Evolutionary conservation across 1,284 basidiomycete genomes (phyloP).

Genomic region (Ustilago loliicola): DNA sequence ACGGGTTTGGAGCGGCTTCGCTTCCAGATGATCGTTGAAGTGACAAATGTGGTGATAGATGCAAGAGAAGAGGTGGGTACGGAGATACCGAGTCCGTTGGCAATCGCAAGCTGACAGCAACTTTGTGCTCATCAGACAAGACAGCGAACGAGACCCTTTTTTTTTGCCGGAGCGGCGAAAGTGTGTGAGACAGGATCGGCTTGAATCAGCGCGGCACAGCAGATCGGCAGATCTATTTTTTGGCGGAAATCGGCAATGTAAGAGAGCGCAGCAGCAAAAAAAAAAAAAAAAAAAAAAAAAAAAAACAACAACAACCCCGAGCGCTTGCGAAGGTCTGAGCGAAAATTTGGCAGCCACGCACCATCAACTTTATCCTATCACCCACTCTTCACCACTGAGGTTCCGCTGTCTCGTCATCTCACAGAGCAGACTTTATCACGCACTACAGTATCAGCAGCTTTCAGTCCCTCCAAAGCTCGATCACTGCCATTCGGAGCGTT

Average conservation of each 20-base stretch:
- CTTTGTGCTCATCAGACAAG: neutral
- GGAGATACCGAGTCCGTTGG: neutral
- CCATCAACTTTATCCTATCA: neutral
- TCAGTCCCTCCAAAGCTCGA: too few species aligned
- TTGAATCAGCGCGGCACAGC: neutral
- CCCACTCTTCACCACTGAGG: neutral
- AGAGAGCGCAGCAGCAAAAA: constrained; percentile 22
- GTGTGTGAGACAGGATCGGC: neutral
- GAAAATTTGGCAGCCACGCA: constrained; percentile 12
- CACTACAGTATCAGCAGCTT: neutral
- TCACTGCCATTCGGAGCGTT: neutral
- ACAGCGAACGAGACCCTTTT: constrained; percentile 36
- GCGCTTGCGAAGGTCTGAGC: constrained; percentile 1
- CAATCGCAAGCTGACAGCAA: constrained; percentile 10
- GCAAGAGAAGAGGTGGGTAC: neutral
- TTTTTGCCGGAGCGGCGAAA: constrained; percentile 19
- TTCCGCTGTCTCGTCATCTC: neutral
- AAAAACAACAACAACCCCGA: constrained; percentile 15
- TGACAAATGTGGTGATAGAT: neutral
- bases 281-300: constrained; percentile 27
- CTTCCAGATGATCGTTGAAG: neutral
- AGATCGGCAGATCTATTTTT: constrained; percentile 33
- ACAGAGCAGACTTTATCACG: too few species aligned
- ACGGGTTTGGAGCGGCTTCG: neutral
- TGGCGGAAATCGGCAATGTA: constrained; percentile 45